Evolutionary conservation across 257 asterid species (phyloP).

Genomic region (Sherardia arvensis): DNA sequence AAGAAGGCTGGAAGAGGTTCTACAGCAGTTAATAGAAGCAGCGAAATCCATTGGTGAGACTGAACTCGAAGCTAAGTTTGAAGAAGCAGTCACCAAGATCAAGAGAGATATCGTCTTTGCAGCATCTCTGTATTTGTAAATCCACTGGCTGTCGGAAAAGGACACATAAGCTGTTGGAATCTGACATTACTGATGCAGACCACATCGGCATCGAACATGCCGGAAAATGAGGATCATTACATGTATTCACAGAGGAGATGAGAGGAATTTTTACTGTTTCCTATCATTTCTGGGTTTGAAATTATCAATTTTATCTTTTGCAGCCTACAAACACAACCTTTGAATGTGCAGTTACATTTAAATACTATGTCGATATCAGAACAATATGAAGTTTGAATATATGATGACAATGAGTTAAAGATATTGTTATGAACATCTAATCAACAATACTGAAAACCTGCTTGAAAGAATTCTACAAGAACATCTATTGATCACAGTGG

Average conservation of each 20-base stretch:
- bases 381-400: too few relatives aligned
- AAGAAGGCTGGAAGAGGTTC: slow-evolving; percentile 93
- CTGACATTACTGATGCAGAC: background rate
- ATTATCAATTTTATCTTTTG: background rate
- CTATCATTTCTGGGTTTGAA: background rate
- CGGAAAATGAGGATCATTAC: background rate
- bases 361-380: too few relatives aligned
- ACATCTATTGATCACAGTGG: too few relatives aligned
- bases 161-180: background rate
- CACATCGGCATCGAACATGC: background rate
- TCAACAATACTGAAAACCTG: too few relatives aligned
- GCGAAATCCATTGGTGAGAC: slow-evolving; percentile 86
- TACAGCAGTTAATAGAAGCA: slow-evolving; percentile 88
- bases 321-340: background rate
- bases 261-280: background rate
- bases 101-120: slow-evolving; percentile 99
- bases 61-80: slow-evolving; percentile 76
- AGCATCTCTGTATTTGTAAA: slow-evolving; percentile 79
- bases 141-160: background rate
- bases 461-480: too few relatives aligned
- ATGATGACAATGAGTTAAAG: too few relatives aligned
- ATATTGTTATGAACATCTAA: too few relatives aligned
- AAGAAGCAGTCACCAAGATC: slow-evolving; percentile 83
- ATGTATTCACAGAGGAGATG: background rate
- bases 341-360: too few relatives aligned